Evolutionary conservation across 176 grass and related monocot genomes (phyloP).

Genomic region (Dactylis glomerata): DNA sequence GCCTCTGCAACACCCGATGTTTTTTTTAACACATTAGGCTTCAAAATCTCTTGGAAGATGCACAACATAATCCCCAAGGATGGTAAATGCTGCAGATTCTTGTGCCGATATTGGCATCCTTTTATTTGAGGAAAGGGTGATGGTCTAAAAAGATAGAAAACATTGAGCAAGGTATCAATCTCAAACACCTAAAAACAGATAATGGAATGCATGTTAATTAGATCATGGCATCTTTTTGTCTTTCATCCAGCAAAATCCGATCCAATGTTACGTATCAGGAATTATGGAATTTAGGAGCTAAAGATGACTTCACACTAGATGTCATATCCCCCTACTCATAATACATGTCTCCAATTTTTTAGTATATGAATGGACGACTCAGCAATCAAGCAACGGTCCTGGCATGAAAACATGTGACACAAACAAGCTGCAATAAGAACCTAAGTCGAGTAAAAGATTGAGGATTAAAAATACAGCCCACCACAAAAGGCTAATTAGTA

Average conservation of each 20-base stretch:
- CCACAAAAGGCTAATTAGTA: background rate
- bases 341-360: background rate
- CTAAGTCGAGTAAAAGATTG: background rate
- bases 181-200: background rate
- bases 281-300: background rate
- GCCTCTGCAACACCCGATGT: background rate
- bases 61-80: conserved; percentile 55
- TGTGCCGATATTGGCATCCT: conserved; percentile 57
- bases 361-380: conserved; percentile 13
- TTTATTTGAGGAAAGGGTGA: conserved; percentile 51
- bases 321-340: background rate
- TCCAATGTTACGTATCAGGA: background rate
- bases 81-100: conserved; percentile 47
- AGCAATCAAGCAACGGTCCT: background rate
- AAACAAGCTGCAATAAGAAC: background rate
- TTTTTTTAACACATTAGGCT: conserved; percentile 27
- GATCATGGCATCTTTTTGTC: background rate
- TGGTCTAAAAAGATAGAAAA: conserved; percentile 45
- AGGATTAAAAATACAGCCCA: background rate
- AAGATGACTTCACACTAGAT: background rate
- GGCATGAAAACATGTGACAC: background rate
- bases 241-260: background rate
- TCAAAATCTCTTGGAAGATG: conserved; percentile 31
- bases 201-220: background rate
- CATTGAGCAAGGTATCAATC: conserved; percentile 23